Evolutionary conservation across 176 grass and related monocot genomes (phyloP), one percentile per base, ranked within the genome.

Genomic region (Ampelocalamus luodianensis): DNA sequence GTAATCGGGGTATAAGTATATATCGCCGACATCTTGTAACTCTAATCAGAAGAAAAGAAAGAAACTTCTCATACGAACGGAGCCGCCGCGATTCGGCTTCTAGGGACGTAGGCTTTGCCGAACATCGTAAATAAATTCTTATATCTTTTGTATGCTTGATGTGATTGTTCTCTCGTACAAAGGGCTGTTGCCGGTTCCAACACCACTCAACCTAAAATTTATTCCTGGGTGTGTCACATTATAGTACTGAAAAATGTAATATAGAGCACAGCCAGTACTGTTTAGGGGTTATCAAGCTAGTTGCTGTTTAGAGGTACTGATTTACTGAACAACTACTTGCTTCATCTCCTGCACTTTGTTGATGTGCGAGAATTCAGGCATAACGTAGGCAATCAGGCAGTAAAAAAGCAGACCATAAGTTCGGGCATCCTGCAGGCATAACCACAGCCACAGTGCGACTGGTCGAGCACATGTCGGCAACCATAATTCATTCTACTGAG

Each of bases 331-430:
- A 78, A 3, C 17, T 49, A 20, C 13, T 10, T 61, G 65, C n/a
- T 59, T 36, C 64, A 71, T 48, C 44, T 75, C 3, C 20, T 24
- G 17, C 9, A 56, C 9, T 43, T 12, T 53, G 10, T 55, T 56
- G 6, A 53, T 22, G 34, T 61, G 63, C 24, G 3, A 70, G 51
- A 62, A 61, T 61, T 78, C 40, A 78, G 53, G 68, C 56, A 24
- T 80, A 78, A 16, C 23, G n/a, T 15, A 42, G 24, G 77, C 77
- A 65, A 74, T 42, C 45, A 66, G 37, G 44, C 45, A 54, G 67
- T 42, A 71, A 49, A 64, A 29, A 83, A 85, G 72, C 23, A 85
- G 24, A 29, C 39, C 8, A 36, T 34, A 68, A 39, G 36, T 77
- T 68, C 76, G 13, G 44, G 82, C 39, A 50, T 6, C 76, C 36